phyloP scores from a whole-genome alignment of 441 rosid species.

The Mallotus repandus region DNA sequence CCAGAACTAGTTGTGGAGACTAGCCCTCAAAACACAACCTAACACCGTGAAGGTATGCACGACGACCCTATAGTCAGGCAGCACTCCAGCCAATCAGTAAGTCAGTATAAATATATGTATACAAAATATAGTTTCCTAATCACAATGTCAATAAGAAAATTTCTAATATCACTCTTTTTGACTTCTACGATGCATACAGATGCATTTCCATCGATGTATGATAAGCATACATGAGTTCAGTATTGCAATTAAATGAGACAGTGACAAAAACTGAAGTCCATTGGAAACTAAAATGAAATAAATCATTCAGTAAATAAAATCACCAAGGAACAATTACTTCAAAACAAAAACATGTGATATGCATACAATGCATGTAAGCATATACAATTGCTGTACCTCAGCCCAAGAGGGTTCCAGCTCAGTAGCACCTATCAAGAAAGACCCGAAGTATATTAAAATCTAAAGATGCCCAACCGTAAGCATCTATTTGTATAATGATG shows the following conservation, averaged over 20 bases:
- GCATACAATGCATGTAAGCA: neutral
- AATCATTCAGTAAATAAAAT: neutral
- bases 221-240: neutral
- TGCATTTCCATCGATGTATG: neutral
- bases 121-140: too few relatives aligned
- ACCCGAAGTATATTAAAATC: slow-evolving; percentile 10
- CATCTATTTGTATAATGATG: neutral
- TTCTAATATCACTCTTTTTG: too few relatives aligned
- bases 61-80: too few relatives aligned
- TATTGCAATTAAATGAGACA: neutral
- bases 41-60: neutral
- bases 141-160: too few relatives aligned
- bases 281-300: neutral
- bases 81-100: neutral
- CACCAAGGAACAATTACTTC: neutral
- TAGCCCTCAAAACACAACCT: neutral
- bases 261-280: neutral
- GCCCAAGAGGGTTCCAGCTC: slow-evolving; percentile 78
- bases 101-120: neutral
- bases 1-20: neutral
- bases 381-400: slow-evolving; percentile 46
- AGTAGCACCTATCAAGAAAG: slow-evolving; percentile 59
- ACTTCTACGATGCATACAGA: too few relatives aligned
- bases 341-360: neutral
- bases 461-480: neutral